These are phyloP conservation scores for Lactarius tabidus DNA, from an alignment of 768 basidiomycete species.

Conservation along the genomic window DNA sequence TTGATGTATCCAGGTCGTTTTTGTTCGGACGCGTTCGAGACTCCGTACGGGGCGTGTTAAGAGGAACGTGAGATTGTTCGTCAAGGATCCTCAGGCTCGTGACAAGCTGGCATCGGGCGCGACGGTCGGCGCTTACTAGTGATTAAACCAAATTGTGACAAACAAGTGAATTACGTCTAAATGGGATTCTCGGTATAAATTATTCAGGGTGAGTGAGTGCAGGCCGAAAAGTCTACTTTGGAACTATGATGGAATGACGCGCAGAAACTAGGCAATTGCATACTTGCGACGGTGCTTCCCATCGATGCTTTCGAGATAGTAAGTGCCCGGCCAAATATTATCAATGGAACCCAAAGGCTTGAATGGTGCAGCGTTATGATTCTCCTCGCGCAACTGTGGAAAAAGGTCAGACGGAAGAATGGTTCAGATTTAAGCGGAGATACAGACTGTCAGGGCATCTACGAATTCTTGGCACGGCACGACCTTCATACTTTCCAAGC, in stretches of 20 bases:
- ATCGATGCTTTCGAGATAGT: conserved; percentile 90
- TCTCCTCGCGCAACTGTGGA: conserved; percentile 77
- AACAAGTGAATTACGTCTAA: conserved; percentile 16
- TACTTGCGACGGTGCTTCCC: conserved; percentile 91
- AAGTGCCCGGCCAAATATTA: conserved; percentile 91
- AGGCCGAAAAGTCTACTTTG: conserved; percentile 2
- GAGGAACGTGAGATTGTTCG: neutral
- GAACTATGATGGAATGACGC: neutral
- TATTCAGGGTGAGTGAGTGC: conserved; percentile 15
- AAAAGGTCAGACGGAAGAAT: neutral
- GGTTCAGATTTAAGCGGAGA: neutral
- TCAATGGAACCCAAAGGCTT: conserved; percentile 81
- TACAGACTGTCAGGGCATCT: conserved; percentile 61
- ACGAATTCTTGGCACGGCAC: conserved; percentile 92
- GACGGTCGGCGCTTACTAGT: neutral
- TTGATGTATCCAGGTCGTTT: neutral
- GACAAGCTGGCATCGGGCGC: neutral
- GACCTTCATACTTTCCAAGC: conserved; percentile 83
- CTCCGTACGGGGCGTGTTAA: neutral
- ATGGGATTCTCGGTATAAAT: conserved; percentile 5
- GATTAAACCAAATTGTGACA: neutral
- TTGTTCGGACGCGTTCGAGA: neutral
- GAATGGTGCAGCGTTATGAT: conserved; percentile 88
- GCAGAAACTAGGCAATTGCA: conserved; percentile 21
- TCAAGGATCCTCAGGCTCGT: neutral